Conservation (phyloP, 192 early-diverging fungal species). For the Backusella morwellensis region DNA sequence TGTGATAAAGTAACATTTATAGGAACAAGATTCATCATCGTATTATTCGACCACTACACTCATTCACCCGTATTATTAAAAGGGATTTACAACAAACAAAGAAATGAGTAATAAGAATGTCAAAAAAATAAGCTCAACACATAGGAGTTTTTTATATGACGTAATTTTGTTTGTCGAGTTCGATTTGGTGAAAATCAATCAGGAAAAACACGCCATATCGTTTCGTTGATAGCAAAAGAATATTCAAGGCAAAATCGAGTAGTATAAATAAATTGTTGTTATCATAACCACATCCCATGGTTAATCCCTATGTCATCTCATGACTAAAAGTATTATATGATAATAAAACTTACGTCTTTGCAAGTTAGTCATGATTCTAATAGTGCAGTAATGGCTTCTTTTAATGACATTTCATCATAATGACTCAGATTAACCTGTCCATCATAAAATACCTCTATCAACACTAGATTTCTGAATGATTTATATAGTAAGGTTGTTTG, state of each 20-base stretch:
- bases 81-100: neutral
- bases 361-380: neutral
- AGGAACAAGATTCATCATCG: neutral
- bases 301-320: too few relatives aligned
- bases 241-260: neutral
- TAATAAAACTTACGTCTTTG: too few relatives aligned
- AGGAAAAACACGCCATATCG: neutral
- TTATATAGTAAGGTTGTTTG: neutral
- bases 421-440: neutral
- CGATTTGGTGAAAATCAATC: neutral
- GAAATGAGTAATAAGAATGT: neutral
- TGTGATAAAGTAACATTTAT: neutral
- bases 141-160: neutral
- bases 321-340: too few relatives aligned
- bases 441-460: neutral
- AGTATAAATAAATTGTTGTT: neutral
- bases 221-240: neutral
- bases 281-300: neutral
- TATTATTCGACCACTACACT: neutral
- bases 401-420: neutral
- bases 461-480: neutral
- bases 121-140: conserved; percentile 1
- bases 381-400: neutral
- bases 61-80: neutral
- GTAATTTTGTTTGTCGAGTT: neutral